phyloP scores from a whole-genome alignment of 1,139 yeast species.

The Pichia cactophila region DNA sequence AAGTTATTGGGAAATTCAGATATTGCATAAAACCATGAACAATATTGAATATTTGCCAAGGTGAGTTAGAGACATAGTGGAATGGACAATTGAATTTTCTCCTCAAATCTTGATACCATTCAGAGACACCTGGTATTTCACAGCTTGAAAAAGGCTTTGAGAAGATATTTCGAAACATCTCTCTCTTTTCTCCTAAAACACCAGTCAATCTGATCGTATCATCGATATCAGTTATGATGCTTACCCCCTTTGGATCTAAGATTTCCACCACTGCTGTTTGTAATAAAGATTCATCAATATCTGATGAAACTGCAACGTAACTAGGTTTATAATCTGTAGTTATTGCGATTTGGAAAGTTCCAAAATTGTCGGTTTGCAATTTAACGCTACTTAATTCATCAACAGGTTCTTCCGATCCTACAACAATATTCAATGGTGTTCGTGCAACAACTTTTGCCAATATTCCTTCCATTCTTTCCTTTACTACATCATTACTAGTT shows the following conservation, averaged over 20 bases:
- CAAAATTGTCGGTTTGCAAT: conserved; percentile 48
- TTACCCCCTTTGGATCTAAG: conserved; percentile 46
- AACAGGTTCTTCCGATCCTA: conserved; percentile 38
- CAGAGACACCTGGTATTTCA: conserved; percentile 64
- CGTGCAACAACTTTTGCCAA: conserved; percentile 52
- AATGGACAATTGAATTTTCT: conserved; percentile 33
- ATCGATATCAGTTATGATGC: conserved; percentile 85
- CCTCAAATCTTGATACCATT: conserved; percentile 51
- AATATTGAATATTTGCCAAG: conserved; percentile 76
- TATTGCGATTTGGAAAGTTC: conserved; percentile 46
- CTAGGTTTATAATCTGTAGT: conserved; percentile 50
- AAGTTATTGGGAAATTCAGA: conserved; percentile 60
- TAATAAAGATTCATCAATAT: conserved; percentile 39
- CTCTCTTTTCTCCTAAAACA: conserved; percentile 79
- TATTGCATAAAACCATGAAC: conserved; percentile 51
- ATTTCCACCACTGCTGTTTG: conserved; percentile 39
- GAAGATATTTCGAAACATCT: conserved; percentile 69
- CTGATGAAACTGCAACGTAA: conserved; percentile 37
- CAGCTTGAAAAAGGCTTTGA: conserved; percentile 58
- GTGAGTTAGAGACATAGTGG: conserved; percentile 93
- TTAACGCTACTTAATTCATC: conserved; percentile 26
- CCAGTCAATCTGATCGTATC: conserved; percentile 92
- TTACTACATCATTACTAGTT: conserved; percentile 31
- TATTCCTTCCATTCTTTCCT: conserved; percentile 51
- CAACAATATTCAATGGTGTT: conserved; percentile 42